Evolutionary conservation across 495 filamentous ascomycete species (phyloP), one percentile per base, ranked within the genome.

Genomic region (Lasiosphaeria miniovina): DNA sequence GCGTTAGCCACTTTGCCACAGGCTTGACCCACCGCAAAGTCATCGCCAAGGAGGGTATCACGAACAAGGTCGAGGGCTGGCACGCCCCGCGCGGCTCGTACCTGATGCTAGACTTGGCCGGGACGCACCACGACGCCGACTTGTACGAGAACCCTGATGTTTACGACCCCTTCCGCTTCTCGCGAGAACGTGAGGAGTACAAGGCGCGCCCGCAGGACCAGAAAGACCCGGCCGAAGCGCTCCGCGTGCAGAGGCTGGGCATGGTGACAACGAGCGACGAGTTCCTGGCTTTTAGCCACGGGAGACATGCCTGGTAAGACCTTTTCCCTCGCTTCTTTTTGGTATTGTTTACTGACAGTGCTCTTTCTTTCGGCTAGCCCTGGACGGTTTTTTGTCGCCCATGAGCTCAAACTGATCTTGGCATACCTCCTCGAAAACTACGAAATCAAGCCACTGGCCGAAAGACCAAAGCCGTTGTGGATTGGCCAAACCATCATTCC

Each of bases 351-450:
- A 24, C 34, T 36, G 6, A 3, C 12, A 12, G 12, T 54, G 31
- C 11, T 9, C n/a, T 14, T 31, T 15, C 17, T 36, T 11, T n/a
- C 3, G 34, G 35, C 54, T 3, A 73, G 77, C 32, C 75, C 75
- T 15, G 76, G 76, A 11, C 66, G 75, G 12, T 79, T 80, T 63
- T 76, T 80, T 53, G 76, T 78, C 6, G 69, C 72, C 17, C 71
- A 71, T 52, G 69, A 74, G 58, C 57, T 80, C 34, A 80, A 79
- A 58, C 71, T 79, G 53, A 65, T 72, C 4, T 40, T 79, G 35
- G 68, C 67, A 17, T 74, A 76, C 57, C 49, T 77, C 17, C 36
- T 77, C 17, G 50, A 71, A 15, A 77, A 78, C 55, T 80, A 78
- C 61, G 77, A 80, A 9, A 61, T 75, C 49, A 70, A 71, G 46